Conservation (phyloP, 2,329 filamentous ascomycete species). For the Aureobasidium sp. region DNA sequence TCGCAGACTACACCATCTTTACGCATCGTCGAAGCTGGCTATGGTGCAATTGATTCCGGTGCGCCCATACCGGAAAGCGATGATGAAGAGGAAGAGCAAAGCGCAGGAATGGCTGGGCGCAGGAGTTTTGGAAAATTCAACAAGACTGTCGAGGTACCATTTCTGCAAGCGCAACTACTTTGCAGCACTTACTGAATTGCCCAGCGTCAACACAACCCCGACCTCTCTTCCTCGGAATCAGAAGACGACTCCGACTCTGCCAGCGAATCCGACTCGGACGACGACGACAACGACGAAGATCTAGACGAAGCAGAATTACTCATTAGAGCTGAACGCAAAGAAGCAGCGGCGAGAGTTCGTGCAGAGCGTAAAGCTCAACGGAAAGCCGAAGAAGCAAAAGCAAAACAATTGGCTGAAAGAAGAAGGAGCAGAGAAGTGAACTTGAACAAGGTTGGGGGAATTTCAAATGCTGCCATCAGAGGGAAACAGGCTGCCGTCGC, state of each 20-base stretch:
- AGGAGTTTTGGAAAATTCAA: slow-evolving; percentile 48
- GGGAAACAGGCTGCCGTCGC: slow-evolving; percentile 26
- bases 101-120: slow-evolving; percentile 33
- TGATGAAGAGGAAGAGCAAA: slow-evolving; percentile 28
- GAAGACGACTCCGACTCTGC: slow-evolving; percentile 25
- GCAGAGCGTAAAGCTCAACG: slow-evolving; percentile 41
- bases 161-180: slow-evolving; percentile 10
- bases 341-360: slow-evolving; percentile 37
- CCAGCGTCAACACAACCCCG: slow-evolving; percentile 36
- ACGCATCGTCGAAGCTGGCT: slow-evolving; percentile 55
- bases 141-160: slow-evolving; percentile 29
- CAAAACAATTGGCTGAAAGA: slow-evolving; percentile 49
- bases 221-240: slow-evolving; percentile 26
- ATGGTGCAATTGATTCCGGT: slow-evolving; percentile 42
- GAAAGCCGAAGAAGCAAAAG: slow-evolving; percentile 43
- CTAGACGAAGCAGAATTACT: slow-evolving; percentile 34
- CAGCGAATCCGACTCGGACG: slow-evolving; percentile 31
- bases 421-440: slow-evolving; percentile 61
- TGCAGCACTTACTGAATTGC: slow-evolving; percentile 15
- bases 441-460: slow-evolving; percentile 49
- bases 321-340: slow-evolving; percentile 40
- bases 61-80: slow-evolving; percentile 18
- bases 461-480: slow-evolving; percentile 45
- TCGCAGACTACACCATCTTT: slow-evolving; percentile 37
- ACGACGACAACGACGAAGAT: slow-evolving; percentile 32